Base-by-base conservation (phyloP, 176 grass and related monocot species). In the Ampelocalamus luodianensis region DNA sequence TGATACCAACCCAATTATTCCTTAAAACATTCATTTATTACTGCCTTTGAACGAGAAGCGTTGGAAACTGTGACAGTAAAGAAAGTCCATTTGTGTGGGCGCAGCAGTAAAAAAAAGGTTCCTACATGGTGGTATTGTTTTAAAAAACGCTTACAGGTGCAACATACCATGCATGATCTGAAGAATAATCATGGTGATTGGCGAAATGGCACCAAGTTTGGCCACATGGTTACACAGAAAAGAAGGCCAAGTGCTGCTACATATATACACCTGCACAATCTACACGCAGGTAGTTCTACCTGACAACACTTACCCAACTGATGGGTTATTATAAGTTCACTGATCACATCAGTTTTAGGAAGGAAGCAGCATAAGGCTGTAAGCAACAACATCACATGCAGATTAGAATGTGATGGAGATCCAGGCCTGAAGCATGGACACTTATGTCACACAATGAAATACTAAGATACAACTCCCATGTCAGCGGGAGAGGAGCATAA, bases 251-350 rank as follows among this genome's bases (percentile, higher is more conserved):
- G 22, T 37, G 42, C 56, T 29, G 1, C 16, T 62, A 76, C 70
- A 87, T 74, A 58, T 75, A 53, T 66, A 83, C 66, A 79, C 26
- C 5, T 15, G 38, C 38, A 84, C 38, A 74, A 63, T 44, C 44
- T 68, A 77, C 18, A 29, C 69, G 16, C 4, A 54, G 7, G 26
- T 58, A 63, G 45, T 4, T 7, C 17, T 79, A 32, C 44, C 14
- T 44, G 27, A 27, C 23, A 64, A 8, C 78, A 68, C 34, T 20
- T 20, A 54, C 12, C 56, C 69, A 8, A 36, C n/a, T 6, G 18
- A 27, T 45, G 48, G 37, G 38, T 16, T 46, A 67, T 82, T 82
- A 68, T 72, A 23, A 72, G 55, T 78, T 65, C 66, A 42, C 65
- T 51, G 37, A 79, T 53, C 55, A 45, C 22, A 23, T 36, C 66